Evolutionary conservation across 164 flowering plant genomes (phyloP).

Genomic region (Protea cynaroides): DNA sequence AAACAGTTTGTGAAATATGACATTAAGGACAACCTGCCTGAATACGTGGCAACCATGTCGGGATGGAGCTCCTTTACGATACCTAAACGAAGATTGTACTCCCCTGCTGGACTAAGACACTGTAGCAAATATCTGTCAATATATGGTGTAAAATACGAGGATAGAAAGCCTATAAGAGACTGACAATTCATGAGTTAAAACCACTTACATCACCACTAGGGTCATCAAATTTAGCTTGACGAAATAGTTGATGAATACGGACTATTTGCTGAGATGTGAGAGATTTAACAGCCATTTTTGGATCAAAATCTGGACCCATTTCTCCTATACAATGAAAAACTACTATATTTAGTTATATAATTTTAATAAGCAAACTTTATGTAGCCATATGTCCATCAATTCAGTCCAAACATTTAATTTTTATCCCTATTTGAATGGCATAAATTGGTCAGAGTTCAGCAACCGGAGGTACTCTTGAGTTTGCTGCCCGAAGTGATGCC

Average conservation of each 20-base stretch:
- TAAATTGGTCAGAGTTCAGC: no score
- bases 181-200: background rate
- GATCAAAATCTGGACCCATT: slow-evolving; percentile 93
- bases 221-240: slow-evolving; percentile 98
- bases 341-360: background rate
- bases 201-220: slow-evolving; percentile 89
- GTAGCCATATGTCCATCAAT: no score
- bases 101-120: slow-evolving; percentile 99
- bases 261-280: slow-evolving; percentile 89
- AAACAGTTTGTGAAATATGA: slow-evolving; percentile 1
- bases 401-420: no score
- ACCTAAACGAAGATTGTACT: slow-evolving; percentile 95
- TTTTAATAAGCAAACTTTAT: no score
- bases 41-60: slow-evolving; percentile 96
- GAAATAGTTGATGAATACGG: slow-evolving; percentile 94
- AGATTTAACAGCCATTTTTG: slow-evolving; percentile 83
- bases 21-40: slow-evolving; percentile 69
- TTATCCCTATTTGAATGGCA: no score
- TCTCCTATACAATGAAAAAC: slow-evolving; percentile 53
- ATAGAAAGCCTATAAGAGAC: background rate
- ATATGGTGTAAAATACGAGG: background rate
- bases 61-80: slow-evolving; percentile 97
- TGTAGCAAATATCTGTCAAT: slow-evolving; percentile 22
- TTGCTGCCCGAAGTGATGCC: no score
- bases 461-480: no score